Evolutionary conservation across 257 asterid species (phyloP), one percentile per base, ranked within the genome.

Genomic region (Petunia axillaris): DNA sequence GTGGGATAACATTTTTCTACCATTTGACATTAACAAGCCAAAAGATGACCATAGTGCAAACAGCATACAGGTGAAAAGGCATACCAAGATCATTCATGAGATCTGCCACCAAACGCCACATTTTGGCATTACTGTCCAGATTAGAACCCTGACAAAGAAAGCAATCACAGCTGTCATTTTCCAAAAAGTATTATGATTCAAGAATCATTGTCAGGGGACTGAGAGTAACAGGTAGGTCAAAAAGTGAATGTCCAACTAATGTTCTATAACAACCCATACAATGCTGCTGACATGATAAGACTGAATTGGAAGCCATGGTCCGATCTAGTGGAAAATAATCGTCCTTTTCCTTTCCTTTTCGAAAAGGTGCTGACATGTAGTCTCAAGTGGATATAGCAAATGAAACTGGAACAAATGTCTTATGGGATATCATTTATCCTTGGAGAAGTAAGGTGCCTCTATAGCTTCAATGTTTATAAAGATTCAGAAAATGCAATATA

Each of bases 41-140:
- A 46, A 46, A 46, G 25, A 5, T 46, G 59, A 46, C 77, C 4
- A 68, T 39, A 70, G 59, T 70, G 25, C 3, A 73, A 44, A 73
- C 78, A 50, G 52, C 2, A 73, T 50, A 73, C 46, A 73, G 63
- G 65, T 38, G 73, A n/a, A 79, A 38, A 65, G 25, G 52, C 82
- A 75, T 86, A 93, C 99, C 99, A 48, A 95, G 91, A 86, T 95
- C 99, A 85, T 95, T 95, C 99, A 95, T 95, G 85, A 95, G 95
- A 87, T 95, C 99, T 54, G 99, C 98, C 85, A 93, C 97, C 81
- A 95, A 93, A 75, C 99, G 99, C 98, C 99, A 95, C 97, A 91
- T 95, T 90, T 95, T 95, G 78, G 99, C 99, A 88, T 90, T 89
- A 85, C 97, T 92, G 86, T 95, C 99, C 86, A 95, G 89, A 85